Evolutionary conservation across 179 eudicot species (phyloP), one percentile per base, ranked within the genome.

Genomic region (Gypsophila paniculata): DNA sequence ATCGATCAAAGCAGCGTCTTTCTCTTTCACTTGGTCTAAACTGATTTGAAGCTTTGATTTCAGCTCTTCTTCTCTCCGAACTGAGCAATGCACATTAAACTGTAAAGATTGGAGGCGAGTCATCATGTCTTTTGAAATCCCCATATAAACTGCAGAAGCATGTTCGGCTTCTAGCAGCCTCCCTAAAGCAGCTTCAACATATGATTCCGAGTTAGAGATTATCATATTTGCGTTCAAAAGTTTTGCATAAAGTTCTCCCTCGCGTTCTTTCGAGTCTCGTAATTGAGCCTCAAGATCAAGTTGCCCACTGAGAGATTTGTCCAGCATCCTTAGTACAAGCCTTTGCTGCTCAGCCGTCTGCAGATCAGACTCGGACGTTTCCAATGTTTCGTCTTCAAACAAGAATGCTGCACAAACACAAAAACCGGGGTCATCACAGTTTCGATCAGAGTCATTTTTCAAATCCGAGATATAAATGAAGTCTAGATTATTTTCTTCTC

Each of bases 81-180:
- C 75, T 61, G 89, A 82, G 70, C 85, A 76, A 55, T 80, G 84
- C 61, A 83, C 72, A 72, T 80, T 82, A 75, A 83, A 88, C 19
- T 87, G 85, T 42, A 77, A 53, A 71, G 75, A 75, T 76, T 91
- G 87, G 72, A 88, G 76, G 0, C 72, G 84, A n/a, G 75, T 54
- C 59, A 87, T 68, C 82, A 88, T 67, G 72, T 91, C 97, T 75
- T 81, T 91, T 15, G 92, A 83, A 26, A 83, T 80, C 23, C 89
- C 91, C 86, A 75, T 83, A n/a, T 85, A 85, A 21, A 94, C 85
- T 69, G 77, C 94, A 0, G 89, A 79, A 52, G 84, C 77, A 82
- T 87, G 87, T 73, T 94, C 96, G 11, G 90, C 91, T 76, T 89
- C 96, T 69, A 94, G 74, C 54, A 91, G 75, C 65, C 88, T 81